Conservation (phyloP, 192 early-diverging fungal species). For the Coemansia sp. region DNA sequence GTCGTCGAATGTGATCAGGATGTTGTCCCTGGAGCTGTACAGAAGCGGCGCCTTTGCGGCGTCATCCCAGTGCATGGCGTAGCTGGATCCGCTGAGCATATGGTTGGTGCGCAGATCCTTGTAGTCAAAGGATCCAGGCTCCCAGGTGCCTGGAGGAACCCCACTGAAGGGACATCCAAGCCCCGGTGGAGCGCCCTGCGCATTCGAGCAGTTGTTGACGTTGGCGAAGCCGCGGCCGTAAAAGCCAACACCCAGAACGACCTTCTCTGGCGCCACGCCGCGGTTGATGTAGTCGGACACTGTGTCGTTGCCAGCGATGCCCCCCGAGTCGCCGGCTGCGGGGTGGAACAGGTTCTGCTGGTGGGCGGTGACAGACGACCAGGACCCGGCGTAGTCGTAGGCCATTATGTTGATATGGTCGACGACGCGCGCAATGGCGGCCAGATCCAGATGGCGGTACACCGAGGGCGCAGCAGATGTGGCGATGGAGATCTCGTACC, state of each 20-base stretch:
- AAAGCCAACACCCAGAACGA: constrained; percentile 87
- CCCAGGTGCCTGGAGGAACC: constrained; percentile 81
- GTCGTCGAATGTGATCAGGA: constrained; percentile 84
- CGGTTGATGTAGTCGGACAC: constrained; percentile 67
- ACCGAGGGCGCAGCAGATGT: constrained; percentile 62
- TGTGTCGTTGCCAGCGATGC: constrained; percentile 62
- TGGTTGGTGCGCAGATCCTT: constrained; percentile 60
- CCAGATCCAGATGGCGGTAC: constrained; percentile 64
- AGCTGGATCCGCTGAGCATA: constrained; percentile 57
- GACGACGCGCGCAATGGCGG: constrained; percentile 63
- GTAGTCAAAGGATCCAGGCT: constrained; percentile 89
- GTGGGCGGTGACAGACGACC: constrained; percentile 72
- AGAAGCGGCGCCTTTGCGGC: constrained; percentile 75
- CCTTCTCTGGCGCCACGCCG: constrained; percentile 79
- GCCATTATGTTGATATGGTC: constrained; percentile 91
- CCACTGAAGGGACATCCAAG: constrained; percentile 65
- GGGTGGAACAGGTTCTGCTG: constrained; percentile 80
- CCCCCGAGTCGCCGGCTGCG: constrained; percentile 59
- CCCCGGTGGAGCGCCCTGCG: constrained; percentile 47
- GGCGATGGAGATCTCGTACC: constrained; percentile 68
- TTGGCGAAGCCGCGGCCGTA: constrained; percentile 94
- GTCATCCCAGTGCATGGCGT: constrained; percentile 74
- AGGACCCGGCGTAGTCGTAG: constrained; percentile 73
- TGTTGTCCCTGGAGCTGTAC: constrained; percentile 65
- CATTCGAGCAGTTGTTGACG: constrained; percentile 59